Evolutionary conservation across 2,329 filamentous ascomycete species (phyloP).

Genomic region (Nothophaeocryptopus gaeumannii): DNA sequence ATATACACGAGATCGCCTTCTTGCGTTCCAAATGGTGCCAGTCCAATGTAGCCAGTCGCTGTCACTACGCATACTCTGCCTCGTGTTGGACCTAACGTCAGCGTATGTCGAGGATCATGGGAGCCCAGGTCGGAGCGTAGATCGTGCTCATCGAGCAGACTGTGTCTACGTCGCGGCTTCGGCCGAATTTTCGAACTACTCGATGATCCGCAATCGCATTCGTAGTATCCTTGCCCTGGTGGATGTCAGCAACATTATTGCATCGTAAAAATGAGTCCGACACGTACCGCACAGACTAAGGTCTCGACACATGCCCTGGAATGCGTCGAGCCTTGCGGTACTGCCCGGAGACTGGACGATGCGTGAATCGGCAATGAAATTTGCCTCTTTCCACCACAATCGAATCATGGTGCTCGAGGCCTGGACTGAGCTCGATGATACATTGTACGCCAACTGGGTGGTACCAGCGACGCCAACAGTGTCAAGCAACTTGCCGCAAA

Average conservation of each 20-base stretch:
- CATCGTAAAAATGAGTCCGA: not conserved
- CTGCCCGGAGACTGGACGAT: constrained; percentile 29
- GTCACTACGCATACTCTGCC: constrained; percentile 30
- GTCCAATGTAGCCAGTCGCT: constrained; percentile 28
- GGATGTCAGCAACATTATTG: not conserved
- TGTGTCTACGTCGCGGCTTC: constrained; percentile 16
- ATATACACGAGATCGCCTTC: constrained; percentile 32
- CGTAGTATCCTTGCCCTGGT: constrained; percentile 18
- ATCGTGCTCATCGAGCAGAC: constrained; percentile 28
- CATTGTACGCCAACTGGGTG: constrained; percentile 15
- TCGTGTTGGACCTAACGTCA: constrained; percentile 30
- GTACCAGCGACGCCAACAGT: constrained; percentile 25
- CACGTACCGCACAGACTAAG: constrained; percentile 9
- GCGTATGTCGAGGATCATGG: constrained; percentile 26
- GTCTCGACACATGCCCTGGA: constrained; percentile 24
- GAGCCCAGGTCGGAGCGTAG: constrained; percentile 8
- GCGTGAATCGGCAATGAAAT: constrained; percentile 22
- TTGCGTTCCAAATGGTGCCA: constrained; percentile 28
- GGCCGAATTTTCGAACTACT: not conserved
- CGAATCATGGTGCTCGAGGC: constrained; percentile 17
- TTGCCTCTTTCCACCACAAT: constrained; percentile 28
- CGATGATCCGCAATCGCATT: not conserved
- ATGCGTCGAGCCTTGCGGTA: constrained; percentile 27
- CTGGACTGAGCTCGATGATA: not conserved
- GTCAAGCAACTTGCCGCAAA: constrained; percentile 31